Evolutionary conservation across 208 protist genomes (phyloP), one percentile per base, ranked within the genome.

Genomic region (Crithidia acanthocephali): DNA sequence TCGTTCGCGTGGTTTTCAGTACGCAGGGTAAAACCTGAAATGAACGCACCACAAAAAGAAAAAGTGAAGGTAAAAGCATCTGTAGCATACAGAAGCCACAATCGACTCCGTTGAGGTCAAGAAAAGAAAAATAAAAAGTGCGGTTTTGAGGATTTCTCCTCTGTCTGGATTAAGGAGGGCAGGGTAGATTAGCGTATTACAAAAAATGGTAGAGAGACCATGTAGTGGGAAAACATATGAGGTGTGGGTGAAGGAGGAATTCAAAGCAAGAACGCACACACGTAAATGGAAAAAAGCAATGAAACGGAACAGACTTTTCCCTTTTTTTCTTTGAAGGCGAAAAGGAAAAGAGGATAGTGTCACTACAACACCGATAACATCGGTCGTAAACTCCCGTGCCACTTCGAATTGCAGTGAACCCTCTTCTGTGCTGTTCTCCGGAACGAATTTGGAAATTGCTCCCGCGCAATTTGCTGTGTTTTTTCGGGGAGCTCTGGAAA

Each of bases 121-220:
- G 51, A 6, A 52, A 50, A 2, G 47, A 52, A 60, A 47, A 47
- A n/a, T n/a, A 20, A 60, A 13, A 74, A 52, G n/a, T 23, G 57
- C 35, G 15, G 59, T 53, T 65, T 65, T 53, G 56, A 56, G 56
- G 53, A 56, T 44, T 42, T 56, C 61, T 67, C 61, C 61, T 53
- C 61, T 56, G 61, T 67, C 61, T 67, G 61, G 61, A 56, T 67
- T 67, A 67, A 53, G 61, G 47, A 67, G 61, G 61, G 47, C 32
- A 67, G 64, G 64, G 64, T 59, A 37, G 52, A 25, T 48, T 52
- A 22, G 11, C 2, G 30, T 35, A 23, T 11, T 30, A 22, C 22
- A 18, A 28, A n/a, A 32, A 30, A 48, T 58, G 32, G 22, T 32
- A 47, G 55, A 74, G 22, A n/a, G 37, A 8, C 42, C 30, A 22